phyloP scores from a whole-genome alignment of 2,329 filamentous ascomycete species.

The Saccharata proteae region DNA sequence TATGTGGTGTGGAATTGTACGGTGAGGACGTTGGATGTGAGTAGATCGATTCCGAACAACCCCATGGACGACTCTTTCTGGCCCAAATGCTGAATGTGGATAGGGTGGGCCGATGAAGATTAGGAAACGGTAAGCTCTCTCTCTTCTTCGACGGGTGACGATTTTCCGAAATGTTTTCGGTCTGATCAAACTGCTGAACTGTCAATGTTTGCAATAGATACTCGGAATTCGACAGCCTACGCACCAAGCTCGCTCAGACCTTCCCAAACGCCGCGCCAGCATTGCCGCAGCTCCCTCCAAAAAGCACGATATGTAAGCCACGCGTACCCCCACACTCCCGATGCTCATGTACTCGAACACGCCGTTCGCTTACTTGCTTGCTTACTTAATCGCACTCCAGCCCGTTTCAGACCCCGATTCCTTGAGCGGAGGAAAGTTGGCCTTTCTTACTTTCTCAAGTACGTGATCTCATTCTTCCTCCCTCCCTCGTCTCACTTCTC shows the following conservation, averaged over 20 bases:
- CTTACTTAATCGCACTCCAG: slow-evolving; percentile 21
- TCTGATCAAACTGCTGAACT: no score
- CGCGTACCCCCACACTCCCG: slow-evolving; percentile 3
- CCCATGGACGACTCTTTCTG: slow-evolving; percentile 7
- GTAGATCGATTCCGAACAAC: slow-evolving; percentile 20
- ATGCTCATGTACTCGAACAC: slow-evolving; percentile 2
- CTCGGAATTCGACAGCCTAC: slow-evolving; percentile 83
- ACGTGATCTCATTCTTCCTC: no score
- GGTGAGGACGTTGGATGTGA: slow-evolving; percentile 72
- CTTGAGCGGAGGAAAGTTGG: slow-evolving; percentile 73
- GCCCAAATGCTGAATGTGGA: slow-evolving; percentile 12
- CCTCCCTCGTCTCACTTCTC: no score
- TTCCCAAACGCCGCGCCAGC: slow-evolving; percentile 77
- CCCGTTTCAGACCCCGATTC: slow-evolving; percentile 66
- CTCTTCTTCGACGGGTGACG: slow-evolving; percentile 16
- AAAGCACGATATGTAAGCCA: slow-evolving; percentile 69
- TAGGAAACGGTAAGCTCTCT: slow-evolving; percentile 40
- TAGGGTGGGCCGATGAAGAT: slow-evolving; percentile 46
- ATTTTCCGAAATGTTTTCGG: no score
- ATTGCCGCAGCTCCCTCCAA: slow-evolving; percentile 83
- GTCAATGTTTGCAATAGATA: slow-evolving; percentile 49
- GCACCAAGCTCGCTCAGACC: slow-evolving; percentile 58
- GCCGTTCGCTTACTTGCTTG: slow-evolving; percentile 6
- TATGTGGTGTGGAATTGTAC: slow-evolving; percentile 93
- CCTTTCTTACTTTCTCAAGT: slow-evolving; percentile 90